Conservation (phyloP, 352 stramenopile genomes). For the Pythium inflatum region DNA sequence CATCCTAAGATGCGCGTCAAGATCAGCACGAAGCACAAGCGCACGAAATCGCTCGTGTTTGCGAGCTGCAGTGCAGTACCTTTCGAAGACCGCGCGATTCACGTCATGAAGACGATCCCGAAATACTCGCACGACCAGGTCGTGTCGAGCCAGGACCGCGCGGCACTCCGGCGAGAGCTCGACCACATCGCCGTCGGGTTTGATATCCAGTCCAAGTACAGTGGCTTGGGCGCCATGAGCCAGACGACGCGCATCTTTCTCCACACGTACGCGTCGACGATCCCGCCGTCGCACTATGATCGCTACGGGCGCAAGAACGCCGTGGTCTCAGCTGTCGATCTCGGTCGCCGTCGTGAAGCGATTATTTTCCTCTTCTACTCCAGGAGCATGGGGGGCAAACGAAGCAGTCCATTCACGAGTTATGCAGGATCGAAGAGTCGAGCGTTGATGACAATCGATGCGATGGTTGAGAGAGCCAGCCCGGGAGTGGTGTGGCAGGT, state of each 20-base stretch:
- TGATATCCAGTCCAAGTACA: slow-evolving; percentile 46
- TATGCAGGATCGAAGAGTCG: too few species aligned
- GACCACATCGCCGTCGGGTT: slow-evolving; percentile 67
- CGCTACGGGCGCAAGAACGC: slow-evolving; percentile 32
- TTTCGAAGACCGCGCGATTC: slow-evolving; percentile 47
- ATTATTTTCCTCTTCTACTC: too few species aligned
- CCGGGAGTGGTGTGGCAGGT: too few species aligned
- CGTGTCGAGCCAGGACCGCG: slow-evolving; percentile 51
- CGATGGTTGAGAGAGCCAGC: too few species aligned
- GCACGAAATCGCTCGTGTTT: slow-evolving; percentile 62
- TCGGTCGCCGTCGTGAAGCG: slow-evolving; percentile 39
- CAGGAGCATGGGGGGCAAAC: too few species aligned
- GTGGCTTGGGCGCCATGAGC: slow-evolving; percentile 34
- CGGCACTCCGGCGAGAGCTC: slow-evolving; percentile 50
- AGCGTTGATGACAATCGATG: too few species aligned
- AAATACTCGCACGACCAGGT: slow-evolving; percentile 61
- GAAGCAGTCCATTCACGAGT: too few species aligned
- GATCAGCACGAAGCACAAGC: slow-evolving; percentile 35
- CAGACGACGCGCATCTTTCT: slow-evolving; percentile 58
- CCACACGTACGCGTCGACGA: slow-evolving; percentile 62
- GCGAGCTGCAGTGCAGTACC: slow-evolving; percentile 48
- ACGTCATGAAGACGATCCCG: slow-evolving; percentile 69
- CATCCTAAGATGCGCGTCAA: slow-evolving; percentile 29
- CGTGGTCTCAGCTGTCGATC: slow-evolving; percentile 30
- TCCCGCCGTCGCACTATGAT: slow-evolving; percentile 38